A percentile compares a stretch with the other conserved stretches of the same genome.
Conservation (phyloP, 1,284 basidiomycete species). For the Schizopora paradoxa region DNA sequence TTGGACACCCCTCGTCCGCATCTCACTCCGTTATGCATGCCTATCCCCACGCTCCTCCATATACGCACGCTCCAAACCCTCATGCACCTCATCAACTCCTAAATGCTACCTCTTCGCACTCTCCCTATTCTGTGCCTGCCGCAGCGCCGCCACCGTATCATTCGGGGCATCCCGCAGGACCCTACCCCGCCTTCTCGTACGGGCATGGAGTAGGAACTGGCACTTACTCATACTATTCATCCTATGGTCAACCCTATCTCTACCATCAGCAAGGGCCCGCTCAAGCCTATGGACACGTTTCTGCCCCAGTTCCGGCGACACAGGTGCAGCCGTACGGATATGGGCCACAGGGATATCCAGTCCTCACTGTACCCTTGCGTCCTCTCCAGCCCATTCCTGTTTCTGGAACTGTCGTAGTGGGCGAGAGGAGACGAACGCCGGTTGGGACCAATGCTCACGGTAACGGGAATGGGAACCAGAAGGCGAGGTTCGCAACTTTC, state of each 20-base stretch:
- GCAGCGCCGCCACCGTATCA: neutral
- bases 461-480: too few species aligned
- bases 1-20: neutral
- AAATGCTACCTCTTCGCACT: neutral
- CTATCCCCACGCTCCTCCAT: neutral
- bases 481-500: too few species aligned
- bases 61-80: neutral
- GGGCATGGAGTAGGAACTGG: neutral
- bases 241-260: neutral
- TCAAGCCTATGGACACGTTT: too few species aligned
- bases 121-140: neutral
- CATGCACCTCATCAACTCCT: neutral
- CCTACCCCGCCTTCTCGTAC: neutral
- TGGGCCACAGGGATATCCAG: too few species aligned
- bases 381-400: too few species aligned
- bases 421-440: too few species aligned
- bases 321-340: too few species aligned
- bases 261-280: neutral
- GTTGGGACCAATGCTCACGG: too few species aligned
- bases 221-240: neutral
- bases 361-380: too few species aligned
- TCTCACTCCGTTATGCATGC: neutral
- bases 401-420: too few species aligned
- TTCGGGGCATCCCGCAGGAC: neutral
- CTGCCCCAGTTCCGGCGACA: too few species aligned